Percentiles rank a stretch among this genome's conserved stretches.
Conservation (phyloP, 306 rosid genomes). For the Cotoneaster glaucophyllus region DNA sequence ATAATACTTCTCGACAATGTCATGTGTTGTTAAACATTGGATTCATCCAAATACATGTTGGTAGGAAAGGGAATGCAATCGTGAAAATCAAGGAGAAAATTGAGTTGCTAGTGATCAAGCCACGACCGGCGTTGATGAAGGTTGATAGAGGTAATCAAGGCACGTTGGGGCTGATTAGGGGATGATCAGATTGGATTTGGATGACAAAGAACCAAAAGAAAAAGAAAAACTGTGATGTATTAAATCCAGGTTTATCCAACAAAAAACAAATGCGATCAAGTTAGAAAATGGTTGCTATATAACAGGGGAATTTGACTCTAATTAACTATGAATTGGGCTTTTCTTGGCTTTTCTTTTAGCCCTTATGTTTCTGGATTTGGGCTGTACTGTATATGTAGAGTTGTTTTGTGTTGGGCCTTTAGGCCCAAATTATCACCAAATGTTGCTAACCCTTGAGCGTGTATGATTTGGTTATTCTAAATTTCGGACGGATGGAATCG, state of each 20-base stretch:
- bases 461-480: too few species aligned
- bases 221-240: background rate
- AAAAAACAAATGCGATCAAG: background rate
- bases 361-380: background rate
- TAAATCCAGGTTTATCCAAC: background rate
- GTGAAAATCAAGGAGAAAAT: background rate
- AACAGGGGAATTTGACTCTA: background rate
- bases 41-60: background rate
- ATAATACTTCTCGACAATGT: background rate
- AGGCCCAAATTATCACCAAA: background rate
- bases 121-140: background rate
- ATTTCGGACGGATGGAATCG: too few species aligned
- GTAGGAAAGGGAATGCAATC: background rate
- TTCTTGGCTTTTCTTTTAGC: background rate
- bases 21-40: background rate
- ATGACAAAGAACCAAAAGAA: background rate
- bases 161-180: background rate
- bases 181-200: background rate
- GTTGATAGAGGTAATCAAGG: background rate
- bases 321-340: background rate
- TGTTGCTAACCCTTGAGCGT: background rate
- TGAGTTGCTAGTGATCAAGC: background rate
- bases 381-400: background rate
- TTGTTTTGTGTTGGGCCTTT: background rate
- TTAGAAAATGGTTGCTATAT: background rate